A percentile compares a stretch with the other conserved stretches of the same genome.
phyloP scores from a whole-genome alignment of 129 eudicot genomes.

The Lactuca sativa region DNA sequence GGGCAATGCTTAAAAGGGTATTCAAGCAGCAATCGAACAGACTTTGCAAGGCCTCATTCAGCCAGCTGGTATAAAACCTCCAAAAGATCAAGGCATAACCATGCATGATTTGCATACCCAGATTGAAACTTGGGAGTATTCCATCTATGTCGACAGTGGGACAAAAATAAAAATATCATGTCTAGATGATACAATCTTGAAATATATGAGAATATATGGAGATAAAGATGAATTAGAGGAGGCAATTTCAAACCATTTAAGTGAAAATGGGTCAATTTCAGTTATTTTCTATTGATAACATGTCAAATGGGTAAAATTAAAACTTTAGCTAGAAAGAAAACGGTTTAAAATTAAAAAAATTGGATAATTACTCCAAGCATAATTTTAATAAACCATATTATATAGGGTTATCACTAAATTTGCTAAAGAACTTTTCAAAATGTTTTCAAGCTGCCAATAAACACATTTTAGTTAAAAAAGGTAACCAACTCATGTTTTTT shows the following conservation, averaged over 20 bases:
- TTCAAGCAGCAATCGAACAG: constrained; percentile 70
- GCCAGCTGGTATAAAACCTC: constrained; percentile 85
- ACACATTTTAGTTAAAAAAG: too few species aligned
- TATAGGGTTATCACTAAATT: too few species aligned
- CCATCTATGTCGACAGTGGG: too few species aligned
- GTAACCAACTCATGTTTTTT: too few species aligned
- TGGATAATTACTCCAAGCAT: too few species aligned
- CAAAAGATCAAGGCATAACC: constrained; percentile 83
- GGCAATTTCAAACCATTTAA: not conserved
- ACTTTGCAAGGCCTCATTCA: constrained; percentile 83
- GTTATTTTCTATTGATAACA: not conserved
- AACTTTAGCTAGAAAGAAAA: not conserved
- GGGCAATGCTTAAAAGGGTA: constrained; percentile 75
- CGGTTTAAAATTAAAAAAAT: not conserved
- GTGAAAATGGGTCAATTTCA: not conserved
- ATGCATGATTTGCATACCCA: constrained; percentile 70
- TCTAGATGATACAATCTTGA: not conserved
- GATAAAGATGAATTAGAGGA: not conserved
- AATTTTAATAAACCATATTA: too few species aligned
- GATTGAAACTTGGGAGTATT: constrained; percentile 52
- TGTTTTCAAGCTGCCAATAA: too few species aligned
- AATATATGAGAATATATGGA: not conserved
- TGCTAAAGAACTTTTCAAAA: too few species aligned
- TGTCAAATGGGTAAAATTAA: not conserved
- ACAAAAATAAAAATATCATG: not conserved